Percentiles rank a stretch among this genome's conserved stretches.
Conservation (phyloP, 73 alveolate species). For the Breviolum minutum region DNA sequence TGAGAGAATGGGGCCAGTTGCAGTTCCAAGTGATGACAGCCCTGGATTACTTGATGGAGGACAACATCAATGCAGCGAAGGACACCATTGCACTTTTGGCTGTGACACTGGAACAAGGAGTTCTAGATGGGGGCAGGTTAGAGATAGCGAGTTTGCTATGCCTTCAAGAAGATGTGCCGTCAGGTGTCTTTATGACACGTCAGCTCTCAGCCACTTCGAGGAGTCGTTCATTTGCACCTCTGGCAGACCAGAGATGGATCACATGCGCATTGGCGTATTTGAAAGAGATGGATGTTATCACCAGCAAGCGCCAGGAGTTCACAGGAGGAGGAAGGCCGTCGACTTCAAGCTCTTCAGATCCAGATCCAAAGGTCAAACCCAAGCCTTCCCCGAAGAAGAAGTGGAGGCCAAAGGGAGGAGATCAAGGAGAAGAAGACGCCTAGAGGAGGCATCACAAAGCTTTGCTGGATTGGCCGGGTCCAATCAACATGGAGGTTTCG, state of each 20-base stretch:
- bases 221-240: neutral
- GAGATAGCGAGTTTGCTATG: neutral
- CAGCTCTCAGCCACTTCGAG: neutral
- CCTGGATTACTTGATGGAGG: neutral
- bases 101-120: neutral
- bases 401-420: neutral
- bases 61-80: neutral
- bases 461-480: neutral
- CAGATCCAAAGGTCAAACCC: neutral
- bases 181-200: neutral
- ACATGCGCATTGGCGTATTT: neutral
- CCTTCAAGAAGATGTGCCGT: neutral
- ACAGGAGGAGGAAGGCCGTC: neutral
- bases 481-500: neutral
- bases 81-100: neutral
- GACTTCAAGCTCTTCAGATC: neutral
- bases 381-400: neutral
- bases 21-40: neutral
- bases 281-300: conserved; percentile 6
- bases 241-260: conserved; percentile 22
- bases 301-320: neutral
- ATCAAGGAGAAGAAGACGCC: neutral
- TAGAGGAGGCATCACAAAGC: too few species aligned
- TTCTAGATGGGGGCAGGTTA: neutral
- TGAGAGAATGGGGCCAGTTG: neutral